Conservation (phyloP, 257 asterid species). For the Perilla frutescens region DNA sequence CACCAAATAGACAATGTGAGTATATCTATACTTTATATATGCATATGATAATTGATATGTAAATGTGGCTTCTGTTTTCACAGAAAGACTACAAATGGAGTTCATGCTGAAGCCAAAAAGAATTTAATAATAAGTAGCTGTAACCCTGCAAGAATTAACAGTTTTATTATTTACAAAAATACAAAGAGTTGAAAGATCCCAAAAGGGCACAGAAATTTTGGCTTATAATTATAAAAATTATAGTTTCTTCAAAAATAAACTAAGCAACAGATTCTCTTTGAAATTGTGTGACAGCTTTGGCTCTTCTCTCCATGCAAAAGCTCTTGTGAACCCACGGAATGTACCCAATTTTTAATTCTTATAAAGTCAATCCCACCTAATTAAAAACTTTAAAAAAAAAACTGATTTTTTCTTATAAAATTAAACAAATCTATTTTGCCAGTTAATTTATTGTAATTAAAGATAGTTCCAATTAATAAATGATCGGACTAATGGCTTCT, state of each 20-base stretch:
- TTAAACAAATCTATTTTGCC: neutral
- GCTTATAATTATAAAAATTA: constrained; percentile 7
- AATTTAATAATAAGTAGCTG: constrained; percentile 4
- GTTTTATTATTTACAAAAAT: constrained; percentile 23
- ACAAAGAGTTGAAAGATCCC: constrained; percentile 36
- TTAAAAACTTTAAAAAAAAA: neutral
- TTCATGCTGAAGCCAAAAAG: neutral
- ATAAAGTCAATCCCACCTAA: constrained; percentile 1
- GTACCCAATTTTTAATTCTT: neutral
- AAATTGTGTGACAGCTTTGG: constrained; percentile 31
- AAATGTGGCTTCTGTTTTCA: too few relatives aligned
- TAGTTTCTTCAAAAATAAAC: constrained; percentile 5
- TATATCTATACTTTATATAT: too few relatives aligned
- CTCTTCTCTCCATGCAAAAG: constrained; percentile 31
- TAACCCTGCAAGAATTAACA: constrained; percentile 3
- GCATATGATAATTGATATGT: too few relatives aligned
- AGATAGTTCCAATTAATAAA: neutral
- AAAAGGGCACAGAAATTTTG: constrained; percentile 25
- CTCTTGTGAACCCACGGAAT: neutral
- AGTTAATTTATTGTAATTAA: too few relatives aligned
- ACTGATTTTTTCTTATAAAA: too few relatives aligned
- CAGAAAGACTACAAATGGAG: too few relatives aligned
- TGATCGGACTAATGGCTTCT: neutral
- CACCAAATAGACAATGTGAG: too few relatives aligned
- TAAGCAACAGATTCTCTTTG: constrained; percentile 27